A percentile compares a stretch with the other conserved stretches of the same genome.
Evolutionary conservation across 371 early-diverging fungal genomes (phyloP).

Genomic region (Capillidium heterosporum): DNA sequence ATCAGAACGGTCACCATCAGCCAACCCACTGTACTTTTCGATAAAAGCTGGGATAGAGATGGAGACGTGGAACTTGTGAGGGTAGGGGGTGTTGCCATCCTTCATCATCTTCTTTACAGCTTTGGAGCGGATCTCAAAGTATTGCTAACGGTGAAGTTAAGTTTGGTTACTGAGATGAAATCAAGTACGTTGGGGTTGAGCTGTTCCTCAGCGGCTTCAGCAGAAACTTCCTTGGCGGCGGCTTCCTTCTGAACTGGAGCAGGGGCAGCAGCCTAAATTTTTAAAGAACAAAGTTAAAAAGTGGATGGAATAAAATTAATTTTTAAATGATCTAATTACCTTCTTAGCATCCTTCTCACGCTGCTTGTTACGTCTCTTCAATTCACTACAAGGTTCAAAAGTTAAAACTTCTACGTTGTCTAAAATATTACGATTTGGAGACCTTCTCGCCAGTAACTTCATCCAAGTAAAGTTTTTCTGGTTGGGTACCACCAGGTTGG

Average conservation of each 20-base stretch:
- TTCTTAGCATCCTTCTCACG: conserved; percentile 70
- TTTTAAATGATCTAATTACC: conserved; percentile 28
- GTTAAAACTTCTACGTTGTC: background rate
- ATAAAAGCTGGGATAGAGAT: conserved; percentile 73
- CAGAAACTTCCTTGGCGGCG: conserved; percentile 38
- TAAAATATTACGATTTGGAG: conserved; percentile 64
- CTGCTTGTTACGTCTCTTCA: conserved; percentile 82
- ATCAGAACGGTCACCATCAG: conserved; percentile 50
- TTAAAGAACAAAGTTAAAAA: conserved; percentile 3
- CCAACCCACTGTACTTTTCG: conserved; percentile 51
- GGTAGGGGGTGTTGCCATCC: conserved; percentile 75
- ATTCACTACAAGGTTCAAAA: conserved; percentile 40
- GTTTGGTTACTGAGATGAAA: background rate
- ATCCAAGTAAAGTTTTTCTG: conserved; percentile 56
- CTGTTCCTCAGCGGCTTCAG: conserved; percentile 57
- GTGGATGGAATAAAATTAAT: background rate
- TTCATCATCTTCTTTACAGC: conserved; percentile 61
- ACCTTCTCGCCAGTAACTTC: conserved; percentile 86
- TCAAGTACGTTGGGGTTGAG: conserved; percentile 57
- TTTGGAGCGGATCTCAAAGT: conserved; percentile 91
- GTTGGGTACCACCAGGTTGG: background rate
- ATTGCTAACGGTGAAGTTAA: conserved; percentile 35
- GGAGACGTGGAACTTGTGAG: conserved; percentile 92
- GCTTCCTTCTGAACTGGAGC: background rate
- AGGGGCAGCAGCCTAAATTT: conserved; percentile 20